Conservation (phyloP, 2,329 filamentous ascomycete species). For the Juglanconis oblonga region DNA sequence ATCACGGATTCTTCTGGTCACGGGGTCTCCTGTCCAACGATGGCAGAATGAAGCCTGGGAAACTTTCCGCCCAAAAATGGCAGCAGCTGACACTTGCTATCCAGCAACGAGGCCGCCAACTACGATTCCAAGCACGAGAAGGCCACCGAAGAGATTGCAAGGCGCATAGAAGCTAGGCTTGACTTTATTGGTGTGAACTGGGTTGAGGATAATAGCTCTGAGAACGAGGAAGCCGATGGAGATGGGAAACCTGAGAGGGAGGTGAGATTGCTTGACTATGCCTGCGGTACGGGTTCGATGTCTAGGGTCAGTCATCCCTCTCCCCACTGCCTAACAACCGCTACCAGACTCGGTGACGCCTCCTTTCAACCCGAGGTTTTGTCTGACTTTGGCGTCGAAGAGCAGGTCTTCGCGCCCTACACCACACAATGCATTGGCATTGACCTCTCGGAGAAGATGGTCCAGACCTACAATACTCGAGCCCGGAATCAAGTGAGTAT, state of each 20-base stretch:
- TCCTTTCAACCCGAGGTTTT: neutral
- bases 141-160: slow-evolving; percentile 50
- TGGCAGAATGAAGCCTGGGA: too few species aligned
- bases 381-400: neutral
- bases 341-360: neutral
- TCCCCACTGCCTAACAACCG: neutral
- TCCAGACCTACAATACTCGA: slow-evolving; percentile 61
- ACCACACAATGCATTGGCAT: slow-evolving; percentile 64
- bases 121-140: slow-evolving; percentile 58
- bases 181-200: slow-evolving; percentile 63
- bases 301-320: slow-evolving; percentile 51
- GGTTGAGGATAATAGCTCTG: slow-evolving; percentile 36
- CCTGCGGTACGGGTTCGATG: slow-evolving; percentile 68
- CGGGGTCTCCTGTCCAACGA: too few species aligned
- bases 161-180: slow-evolving; percentile 49
- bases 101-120: slow-evolving; percentile 47
- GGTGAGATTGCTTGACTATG: slow-evolving; percentile 68
- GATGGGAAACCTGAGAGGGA: slow-evolving; percentile 24
- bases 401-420: slow-evolving; percentile 57
- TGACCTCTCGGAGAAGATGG: slow-evolving; percentile 71
- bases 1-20: too few species aligned
- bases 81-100: neutral
- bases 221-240: slow-evolving; percentile 26
- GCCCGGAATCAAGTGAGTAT: slow-evolving; percentile 52
- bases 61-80: neutral